phyloP scores from a whole-genome alignment of 768 basidiomycete genomes.

The Russula brevipes region DNA sequence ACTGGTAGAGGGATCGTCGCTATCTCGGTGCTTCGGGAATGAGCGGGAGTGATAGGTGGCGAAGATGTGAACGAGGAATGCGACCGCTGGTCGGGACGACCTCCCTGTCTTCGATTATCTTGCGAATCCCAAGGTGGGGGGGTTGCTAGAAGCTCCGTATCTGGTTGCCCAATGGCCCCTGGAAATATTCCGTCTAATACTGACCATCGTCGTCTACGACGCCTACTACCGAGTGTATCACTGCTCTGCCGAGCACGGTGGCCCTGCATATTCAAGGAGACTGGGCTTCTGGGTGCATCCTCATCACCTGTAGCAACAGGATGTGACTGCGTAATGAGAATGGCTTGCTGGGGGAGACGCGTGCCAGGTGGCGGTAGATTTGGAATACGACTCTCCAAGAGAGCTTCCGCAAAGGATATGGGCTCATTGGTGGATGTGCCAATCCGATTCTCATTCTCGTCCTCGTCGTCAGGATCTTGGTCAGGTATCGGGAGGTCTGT shows the following conservation, averaged over 20 bases:
- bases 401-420: conserved; percentile 66
- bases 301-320: conserved; percentile 39
- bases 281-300: conserved; percentile 41
- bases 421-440: conserved; percentile 42
- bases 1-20: conserved; percentile 28
- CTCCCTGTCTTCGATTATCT: not conserved
- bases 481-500: conserved; percentile 30
- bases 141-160: not conserved
- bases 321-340: conserved; percentile 50
- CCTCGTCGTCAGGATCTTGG: conserved; percentile 31
- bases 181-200: conserved; percentile 49
- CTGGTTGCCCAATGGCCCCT: conserved; percentile 27
- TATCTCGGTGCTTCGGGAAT: not conserved
- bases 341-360: conserved; percentile 59
- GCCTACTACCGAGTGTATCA: conserved; percentile 31
- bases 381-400: conserved; percentile 75
- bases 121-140: conserved; percentile 3
- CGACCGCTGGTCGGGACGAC: conserved; percentile 2
- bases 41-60: not conserved
- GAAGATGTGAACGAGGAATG: not conserved
- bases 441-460: conserved; percentile 19
- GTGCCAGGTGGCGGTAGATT: conserved; percentile 68
- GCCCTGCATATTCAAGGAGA: conserved; percentile 41
- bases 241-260: conserved; percentile 20
- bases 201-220: conserved; percentile 68